These are phyloP conservation scores for Ananas comosus DNA, from an alignment of 176 grass and related monocot genomes.

Conservation along the genomic window DNA sequence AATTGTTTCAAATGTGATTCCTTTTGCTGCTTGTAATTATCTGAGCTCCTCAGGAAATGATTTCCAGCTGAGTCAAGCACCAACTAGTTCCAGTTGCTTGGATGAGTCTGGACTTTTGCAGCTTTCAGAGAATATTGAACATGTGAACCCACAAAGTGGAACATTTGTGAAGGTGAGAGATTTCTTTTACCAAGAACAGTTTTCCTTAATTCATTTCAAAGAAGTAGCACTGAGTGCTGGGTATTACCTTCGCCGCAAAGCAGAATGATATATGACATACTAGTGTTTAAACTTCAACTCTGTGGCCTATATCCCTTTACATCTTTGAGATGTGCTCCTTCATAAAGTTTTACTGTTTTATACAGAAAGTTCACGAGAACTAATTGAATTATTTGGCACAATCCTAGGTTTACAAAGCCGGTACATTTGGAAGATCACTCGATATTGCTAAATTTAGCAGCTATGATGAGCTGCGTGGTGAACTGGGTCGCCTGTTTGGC, in stretches of 20 bases:
- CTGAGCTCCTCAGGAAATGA: conserved; percentile 57
- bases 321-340: background rate
- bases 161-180: conserved; percentile 82
- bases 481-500: conserved; percentile 53
- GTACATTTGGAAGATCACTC: conserved; percentile 51
- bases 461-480: conserved; percentile 54
- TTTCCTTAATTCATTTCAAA: too few species aligned
- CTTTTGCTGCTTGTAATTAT: conserved; percentile 74
- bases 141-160: conserved; percentile 37
- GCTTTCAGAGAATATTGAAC: conserved; percentile 47
- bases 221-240: too few species aligned
- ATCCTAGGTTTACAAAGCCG: conserved; percentile 61
- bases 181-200: background rate
- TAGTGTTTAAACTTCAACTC: too few species aligned
- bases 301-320: too few species aligned
- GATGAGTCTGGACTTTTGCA: conserved; percentile 54
- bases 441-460: conserved; percentile 55
- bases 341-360: background rate
- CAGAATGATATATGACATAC: too few species aligned
- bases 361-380: background rate
- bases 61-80: conserved; percentile 48
- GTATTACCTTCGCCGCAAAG: too few species aligned
- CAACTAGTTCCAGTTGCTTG: conserved; percentile 50
- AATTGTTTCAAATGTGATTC: conserved; percentile 50
- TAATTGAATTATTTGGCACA: conserved; percentile 7